phyloP scores from a whole-genome alignment of 495 filamentous ascomycete genomes.

The Pyrenopolyporus hunteri region DNA sequence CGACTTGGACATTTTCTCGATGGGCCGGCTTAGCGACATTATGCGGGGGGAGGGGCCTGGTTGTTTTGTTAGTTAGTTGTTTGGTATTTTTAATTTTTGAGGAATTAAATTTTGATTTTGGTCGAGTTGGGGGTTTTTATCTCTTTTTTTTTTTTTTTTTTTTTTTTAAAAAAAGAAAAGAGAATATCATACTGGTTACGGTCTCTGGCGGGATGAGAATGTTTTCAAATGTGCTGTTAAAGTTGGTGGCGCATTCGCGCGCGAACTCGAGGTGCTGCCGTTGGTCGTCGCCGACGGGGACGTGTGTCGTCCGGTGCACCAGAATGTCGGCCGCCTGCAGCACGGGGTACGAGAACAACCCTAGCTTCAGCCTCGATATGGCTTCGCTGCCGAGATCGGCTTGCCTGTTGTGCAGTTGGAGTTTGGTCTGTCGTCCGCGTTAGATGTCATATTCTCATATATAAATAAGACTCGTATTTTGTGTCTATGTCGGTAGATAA shows the following conservation, averaged over 20 bases:
- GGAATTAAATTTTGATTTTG: too few relatives aligned
- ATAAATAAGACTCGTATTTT: too few relatives aligned
- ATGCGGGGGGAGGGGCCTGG: slow-evolving; percentile 73
- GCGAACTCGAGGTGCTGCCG: slow-evolving; percentile 92
- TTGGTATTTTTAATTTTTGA: too few relatives aligned
- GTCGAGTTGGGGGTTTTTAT: too few relatives aligned
- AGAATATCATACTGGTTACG: slow-evolving; percentile 67
- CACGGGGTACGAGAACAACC: slow-evolving; percentile 96
- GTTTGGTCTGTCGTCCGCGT: slow-evolving; percentile 67
- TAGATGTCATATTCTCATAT: not conserved
- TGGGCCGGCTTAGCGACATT: slow-evolving; percentile 83
- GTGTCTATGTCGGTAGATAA: too few relatives aligned
- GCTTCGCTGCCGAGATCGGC: slow-evolving; percentile 58
- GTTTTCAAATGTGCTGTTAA: slow-evolving; percentile 72
- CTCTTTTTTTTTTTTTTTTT: not conserved
- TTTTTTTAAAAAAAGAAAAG: not conserved
- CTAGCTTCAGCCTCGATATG: slow-evolving; percentile 72
- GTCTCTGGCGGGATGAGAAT: slow-evolving; percentile 74
- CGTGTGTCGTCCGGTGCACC: slow-evolving; percentile 87
- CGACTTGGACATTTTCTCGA: slow-evolving; percentile 93
- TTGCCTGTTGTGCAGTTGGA: slow-evolving; percentile 62
- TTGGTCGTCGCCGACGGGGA: slow-evolving; percentile 95
- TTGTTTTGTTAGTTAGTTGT: not conserved
- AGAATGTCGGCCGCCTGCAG: slow-evolving; percentile 95
- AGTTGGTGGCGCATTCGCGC: slow-evolving; percentile 78